phyloP scores from a whole-genome alignment of 805 yeast genomes.

The Alloascoidea africana region DNA sequence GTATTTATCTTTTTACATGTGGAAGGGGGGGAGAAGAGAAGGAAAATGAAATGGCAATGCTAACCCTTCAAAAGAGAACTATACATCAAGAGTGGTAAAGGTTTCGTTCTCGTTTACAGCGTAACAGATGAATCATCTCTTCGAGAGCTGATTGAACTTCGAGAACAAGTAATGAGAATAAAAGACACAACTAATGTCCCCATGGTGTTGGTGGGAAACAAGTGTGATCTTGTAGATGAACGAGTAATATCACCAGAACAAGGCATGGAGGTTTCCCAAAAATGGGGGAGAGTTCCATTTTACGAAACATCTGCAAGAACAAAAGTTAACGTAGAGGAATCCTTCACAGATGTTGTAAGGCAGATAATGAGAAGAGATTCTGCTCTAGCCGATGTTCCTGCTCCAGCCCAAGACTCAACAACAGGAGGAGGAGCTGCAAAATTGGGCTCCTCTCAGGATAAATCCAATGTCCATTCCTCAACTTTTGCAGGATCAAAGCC shows the following conservation, averaged over 20 bases:
- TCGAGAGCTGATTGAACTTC: constrained; percentile 59
- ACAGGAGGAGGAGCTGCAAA: background rate
- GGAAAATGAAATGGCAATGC: too few relatives aligned
- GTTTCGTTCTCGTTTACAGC: constrained; percentile 76
- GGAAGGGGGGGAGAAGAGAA: too few relatives aligned
- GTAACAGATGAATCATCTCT: constrained; percentile 67
- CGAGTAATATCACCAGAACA: constrained; percentile 67
- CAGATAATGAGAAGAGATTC: constrained; percentile 71
- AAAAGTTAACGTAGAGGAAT: constrained; percentile 80
- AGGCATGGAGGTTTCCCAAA: constrained; percentile 69
- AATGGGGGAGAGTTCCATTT: constrained; percentile 84
- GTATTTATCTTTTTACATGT: too few relatives aligned
- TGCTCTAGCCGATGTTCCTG: constrained; percentile 6
- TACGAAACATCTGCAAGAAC: constrained; percentile 91
- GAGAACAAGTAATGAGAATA: constrained; percentile 74
- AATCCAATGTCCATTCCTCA: background rate
- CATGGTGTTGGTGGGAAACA: constrained; percentile 83
- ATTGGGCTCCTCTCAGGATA: background rate
- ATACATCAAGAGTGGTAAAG: constrained; percentile 79
- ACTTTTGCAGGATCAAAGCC: background rate
- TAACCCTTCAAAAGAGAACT: too few relatives aligned
- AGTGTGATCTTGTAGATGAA: constrained; percentile 68
- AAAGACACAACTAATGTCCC: constrained; percentile 71
- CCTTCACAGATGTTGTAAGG: constrained; percentile 76
- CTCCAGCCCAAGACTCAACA: constrained; percentile 2